A percentile compares a stretch with the other conserved stretches of the same genome.
Conservation (phyloP, 225 moss, liverwort and hornwort species). For the Climacium dendroides region DNA sequence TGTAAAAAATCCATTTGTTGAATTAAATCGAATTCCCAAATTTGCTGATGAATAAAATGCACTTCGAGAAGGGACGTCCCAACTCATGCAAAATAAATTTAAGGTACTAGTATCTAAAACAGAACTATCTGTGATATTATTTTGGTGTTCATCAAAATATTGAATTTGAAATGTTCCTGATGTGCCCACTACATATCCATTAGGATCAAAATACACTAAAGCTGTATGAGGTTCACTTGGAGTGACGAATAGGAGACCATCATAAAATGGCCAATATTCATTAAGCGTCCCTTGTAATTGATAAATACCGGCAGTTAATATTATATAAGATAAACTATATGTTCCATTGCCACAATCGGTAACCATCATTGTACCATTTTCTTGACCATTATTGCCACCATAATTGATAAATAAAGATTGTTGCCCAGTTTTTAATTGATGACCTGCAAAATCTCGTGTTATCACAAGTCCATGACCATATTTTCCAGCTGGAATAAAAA, state of each 20-base stretch:
- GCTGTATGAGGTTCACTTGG: not conserved
- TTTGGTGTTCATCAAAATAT: conserved; percentile 29
- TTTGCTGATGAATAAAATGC: conserved; percentile 1
- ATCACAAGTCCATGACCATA: conserved; percentile 21
- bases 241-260: conserved; percentile 1
- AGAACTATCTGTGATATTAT: conserved; percentile 15
- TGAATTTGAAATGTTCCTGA: conserved; percentile 26
- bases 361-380: conserved; percentile 17
- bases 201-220: conserved; percentile 1
- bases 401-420: conserved; percentile 11
- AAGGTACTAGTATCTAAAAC: conserved; percentile 11
- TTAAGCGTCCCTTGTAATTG: conserved; percentile 14
- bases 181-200: conserved; percentile 12
- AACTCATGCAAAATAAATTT: conserved; percentile 11
- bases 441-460: conserved; percentile 25
- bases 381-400: not conserved
- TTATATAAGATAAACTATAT: conserved; percentile 11
- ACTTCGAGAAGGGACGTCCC: not conserved
- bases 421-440: conserved; percentile 19
- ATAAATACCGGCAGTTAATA: conserved; percentile 19
- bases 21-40: not conserved
- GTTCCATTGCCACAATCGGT: conserved; percentile 30
- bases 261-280: conserved; percentile 20
- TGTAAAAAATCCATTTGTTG: conserved; percentile 2
- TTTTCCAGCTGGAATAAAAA: conserved; percentile 13